A percentile compares a stretch with the other conserved stretches of the same genome.
These are phyloP conservation scores for Pseudoneurospora amorphoporcata DNA, from an alignment of 495 filamentous ascomycete genomes.

Conservation along the genomic window DNA sequence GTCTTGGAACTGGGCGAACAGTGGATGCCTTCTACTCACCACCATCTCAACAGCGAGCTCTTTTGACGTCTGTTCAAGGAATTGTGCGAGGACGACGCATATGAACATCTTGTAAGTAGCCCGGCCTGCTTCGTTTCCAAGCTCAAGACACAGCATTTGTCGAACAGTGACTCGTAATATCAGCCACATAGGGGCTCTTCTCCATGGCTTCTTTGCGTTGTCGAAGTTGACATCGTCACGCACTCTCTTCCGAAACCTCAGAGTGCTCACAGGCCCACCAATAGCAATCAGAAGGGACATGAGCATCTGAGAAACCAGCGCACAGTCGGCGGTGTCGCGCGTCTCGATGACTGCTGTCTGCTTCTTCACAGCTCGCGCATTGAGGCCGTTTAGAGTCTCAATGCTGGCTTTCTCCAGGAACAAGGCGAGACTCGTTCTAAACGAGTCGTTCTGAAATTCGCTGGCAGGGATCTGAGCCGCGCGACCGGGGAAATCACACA, in stretches of 20 bases:
- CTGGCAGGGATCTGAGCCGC: background rate
- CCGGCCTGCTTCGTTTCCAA: constrained; percentile 39
- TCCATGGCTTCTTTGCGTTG: constrained; percentile 42
- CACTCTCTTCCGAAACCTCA: constrained; percentile 42
- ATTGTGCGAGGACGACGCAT: constrained; percentile 28
- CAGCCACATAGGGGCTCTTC: constrained; percentile 47
- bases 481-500: background rate
- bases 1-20: background rate
- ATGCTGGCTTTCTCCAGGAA: background rate
- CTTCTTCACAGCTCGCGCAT: background rate
- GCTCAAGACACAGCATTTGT: constrained; percentile 32
- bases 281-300: background rate
- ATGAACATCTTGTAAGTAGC: constrained; percentile 50
- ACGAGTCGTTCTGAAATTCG: background rate
- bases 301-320: background rate
- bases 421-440: background rate
- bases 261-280: constrained; percentile 3
- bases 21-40: background rate
- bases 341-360: background rate
- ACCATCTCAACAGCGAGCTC: constrained; percentile 2
- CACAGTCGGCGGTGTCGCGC: background rate
- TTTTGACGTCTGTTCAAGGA: constrained; percentile 32
- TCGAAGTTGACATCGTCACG: constrained; percentile 47
- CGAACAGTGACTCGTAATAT: constrained; percentile 45
- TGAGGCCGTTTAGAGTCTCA: background rate